These are phyloP conservation scores for Senecio squalidus DNA, from an alignment of 140 eudicot species.

Conservation along the genomic window DNA sequence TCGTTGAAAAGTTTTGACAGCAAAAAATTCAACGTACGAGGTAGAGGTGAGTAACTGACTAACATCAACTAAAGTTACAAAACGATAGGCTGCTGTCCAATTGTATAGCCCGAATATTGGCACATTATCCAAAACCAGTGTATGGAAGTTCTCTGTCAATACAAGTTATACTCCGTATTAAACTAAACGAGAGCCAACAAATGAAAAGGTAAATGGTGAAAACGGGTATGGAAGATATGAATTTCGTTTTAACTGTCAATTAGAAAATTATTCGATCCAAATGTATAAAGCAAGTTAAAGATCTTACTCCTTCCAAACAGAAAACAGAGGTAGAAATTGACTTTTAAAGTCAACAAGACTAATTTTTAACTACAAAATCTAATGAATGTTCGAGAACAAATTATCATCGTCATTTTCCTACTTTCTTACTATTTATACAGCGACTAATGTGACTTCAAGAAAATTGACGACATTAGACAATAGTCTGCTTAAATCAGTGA, in stretches of 20 bases:
- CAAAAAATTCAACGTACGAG: neutral
- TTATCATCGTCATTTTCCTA: neutral
- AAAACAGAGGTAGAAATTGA: neutral
- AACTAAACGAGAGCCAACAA: no score
- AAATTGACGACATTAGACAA: neutral
- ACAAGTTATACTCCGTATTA: no score
- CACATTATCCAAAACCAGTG: conserved; percentile 79
- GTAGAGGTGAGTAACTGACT: conserved; percentile 23
- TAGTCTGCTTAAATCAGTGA: neutral
- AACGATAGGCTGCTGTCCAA: conserved; percentile 90
- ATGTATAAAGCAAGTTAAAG: no score
- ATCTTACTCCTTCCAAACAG: no score
- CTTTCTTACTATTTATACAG: neutral
- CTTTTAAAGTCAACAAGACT: conserved; percentile 9
- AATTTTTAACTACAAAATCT: neutral
- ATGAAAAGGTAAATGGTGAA: no score
- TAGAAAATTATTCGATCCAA: no score
- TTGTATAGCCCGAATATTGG: conserved; percentile 85
- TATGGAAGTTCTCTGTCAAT: conserved; percentile 72
- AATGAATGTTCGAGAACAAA: neutral
- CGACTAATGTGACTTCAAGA: neutral
- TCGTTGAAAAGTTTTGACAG: neutral
- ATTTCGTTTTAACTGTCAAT: neutral
- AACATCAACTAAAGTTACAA: conserved; percentile 93
- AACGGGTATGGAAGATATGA: no score